These are phyloP conservation scores for Coffea canephora DNA, from an alignment of 257 asterid genomes.

Conservation along the genomic window DNA sequence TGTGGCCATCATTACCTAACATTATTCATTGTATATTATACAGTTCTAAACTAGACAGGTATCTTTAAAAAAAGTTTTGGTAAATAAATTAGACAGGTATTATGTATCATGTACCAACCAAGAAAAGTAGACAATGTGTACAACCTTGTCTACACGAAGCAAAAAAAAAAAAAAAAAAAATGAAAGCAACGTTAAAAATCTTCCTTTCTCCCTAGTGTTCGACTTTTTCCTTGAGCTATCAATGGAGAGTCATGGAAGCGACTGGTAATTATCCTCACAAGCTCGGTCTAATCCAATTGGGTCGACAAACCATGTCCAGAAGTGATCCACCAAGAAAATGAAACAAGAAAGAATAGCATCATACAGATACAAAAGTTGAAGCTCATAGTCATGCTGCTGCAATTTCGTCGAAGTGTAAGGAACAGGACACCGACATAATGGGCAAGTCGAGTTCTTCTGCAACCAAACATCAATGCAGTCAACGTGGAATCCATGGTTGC, in stretches of 20 bases:
- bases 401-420: neutral
- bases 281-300: conserved; percentile 16
- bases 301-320: conserved; percentile 22
- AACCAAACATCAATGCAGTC: conserved; percentile 40
- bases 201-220: too few relatives aligned
- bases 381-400: neutral
- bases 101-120: too few relatives aligned
- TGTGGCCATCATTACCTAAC: too few relatives aligned
- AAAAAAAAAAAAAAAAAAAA: too few relatives aligned
- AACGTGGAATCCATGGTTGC: conserved; percentile 37
- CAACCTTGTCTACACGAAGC: too few relatives aligned
- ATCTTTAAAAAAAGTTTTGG: too few relatives aligned
- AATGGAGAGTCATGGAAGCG: neutral
- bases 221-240: too few relatives aligned
- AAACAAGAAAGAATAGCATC: conserved; percentile 26
- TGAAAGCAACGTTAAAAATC: too few relatives aligned
- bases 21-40: too few relatives aligned
- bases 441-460: conserved; percentile 31
- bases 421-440: conserved; percentile 30
- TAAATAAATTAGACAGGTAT: too few relatives aligned
- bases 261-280: neutral
- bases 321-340: conserved; percentile 16
- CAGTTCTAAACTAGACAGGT: too few relatives aligned
- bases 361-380: neutral
- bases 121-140: too few relatives aligned